Evolutionary conservation across 1,139 yeast species (phyloP), one percentile per base, ranked within the genome.

Genomic region (Scheffersomyces insectosa): DNA sequence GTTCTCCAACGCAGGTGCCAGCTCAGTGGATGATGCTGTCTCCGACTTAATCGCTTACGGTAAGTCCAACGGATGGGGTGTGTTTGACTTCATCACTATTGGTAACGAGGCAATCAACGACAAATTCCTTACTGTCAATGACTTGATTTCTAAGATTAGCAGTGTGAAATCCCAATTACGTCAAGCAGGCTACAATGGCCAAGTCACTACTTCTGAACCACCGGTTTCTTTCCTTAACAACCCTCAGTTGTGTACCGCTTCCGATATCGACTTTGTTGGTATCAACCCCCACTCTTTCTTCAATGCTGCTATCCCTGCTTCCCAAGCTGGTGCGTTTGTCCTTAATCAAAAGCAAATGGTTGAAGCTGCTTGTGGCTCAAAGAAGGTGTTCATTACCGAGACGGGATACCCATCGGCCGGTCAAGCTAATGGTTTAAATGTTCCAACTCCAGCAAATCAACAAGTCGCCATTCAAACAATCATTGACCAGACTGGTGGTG

Each of bases 381-480:
- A 71, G 44, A 75, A 79, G 25, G 70, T 75, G 30, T 63, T 75
- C 34, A 79, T 85, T 42, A 84, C 95, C 12, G 97, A 90, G 67
- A 88, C 97, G 4, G 97, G 97, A 32, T 90, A 88, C 63, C 97
- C 97, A 50, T 81, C 84, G 51, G 68, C 73, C 36, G 97, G 97
- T 53, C 62, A 63, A 46, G 68, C 74, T 43, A 82, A 88, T 58
- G 97, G 97, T 44, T 66, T 67, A 39, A 87, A 90, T 55, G 79
- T 82, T 28, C 97, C 97, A 44, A 66, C 82, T 31, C 60, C 66
- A 3, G 86, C 62, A 7, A 89, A 89, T 67, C 97, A 90, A 70
- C 60, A 66, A 45, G 70, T 72, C 42, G 97, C 97, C 8, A 75
- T 90, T 43, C 65, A 73, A 46, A 67, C 81, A 27, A 59, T 61